Percentiles rank a stretch among this genome's conserved stretches.
phyloP scores from a whole-genome alignment of 768 basidiomycete species.

The Psilocybe azurescens region DNA sequence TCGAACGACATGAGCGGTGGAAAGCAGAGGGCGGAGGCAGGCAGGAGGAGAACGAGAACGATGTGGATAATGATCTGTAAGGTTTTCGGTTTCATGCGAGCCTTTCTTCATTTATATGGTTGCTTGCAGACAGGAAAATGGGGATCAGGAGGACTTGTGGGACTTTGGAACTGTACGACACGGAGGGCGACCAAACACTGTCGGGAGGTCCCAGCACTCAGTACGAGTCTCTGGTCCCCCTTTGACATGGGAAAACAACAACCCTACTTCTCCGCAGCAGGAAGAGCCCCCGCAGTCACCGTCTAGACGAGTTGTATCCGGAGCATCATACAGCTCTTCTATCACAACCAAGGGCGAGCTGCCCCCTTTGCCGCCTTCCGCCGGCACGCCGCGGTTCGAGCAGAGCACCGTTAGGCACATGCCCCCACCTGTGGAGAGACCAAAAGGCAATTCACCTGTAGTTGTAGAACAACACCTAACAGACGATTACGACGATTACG shows the following conservation, averaged over 20 bases:
- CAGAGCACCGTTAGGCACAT: conserved; percentile 75
- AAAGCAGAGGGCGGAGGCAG: conserved; percentile 86
- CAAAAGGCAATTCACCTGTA: conserved; percentile 24
- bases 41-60: conserved; percentile 71
- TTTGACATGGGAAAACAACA: conserved; percentile 83
- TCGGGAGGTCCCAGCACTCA: conserved; percentile 68
- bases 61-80: conserved; percentile 67
- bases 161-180: conserved; percentile 97
- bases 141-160: conserved; percentile 87
- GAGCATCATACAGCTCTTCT: conserved; percentile 49
- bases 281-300: conserved; percentile 41
- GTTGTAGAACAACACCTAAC: conserved; percentile 52
- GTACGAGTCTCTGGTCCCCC: conserved; percentile 68
- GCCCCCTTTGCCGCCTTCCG: conserved; percentile 57
- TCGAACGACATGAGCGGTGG: conserved; percentile 95
- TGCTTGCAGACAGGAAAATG: conserved; percentile 49
- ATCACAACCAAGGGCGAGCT: conserved; percentile 61
- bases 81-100: conserved; percentile 29
- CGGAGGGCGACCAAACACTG: conserved; percentile 59
- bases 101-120: conserved; percentile 4
- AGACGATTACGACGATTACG: conserved; percentile 72
- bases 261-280: conserved; percentile 43
- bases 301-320: conserved; percentile 31
- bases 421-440: conserved; percentile 36
- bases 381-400: conserved; percentile 47